phyloP scores from a whole-genome alignment of 148 eudicot species.

The Tetragonia tetragonoides region DNA sequence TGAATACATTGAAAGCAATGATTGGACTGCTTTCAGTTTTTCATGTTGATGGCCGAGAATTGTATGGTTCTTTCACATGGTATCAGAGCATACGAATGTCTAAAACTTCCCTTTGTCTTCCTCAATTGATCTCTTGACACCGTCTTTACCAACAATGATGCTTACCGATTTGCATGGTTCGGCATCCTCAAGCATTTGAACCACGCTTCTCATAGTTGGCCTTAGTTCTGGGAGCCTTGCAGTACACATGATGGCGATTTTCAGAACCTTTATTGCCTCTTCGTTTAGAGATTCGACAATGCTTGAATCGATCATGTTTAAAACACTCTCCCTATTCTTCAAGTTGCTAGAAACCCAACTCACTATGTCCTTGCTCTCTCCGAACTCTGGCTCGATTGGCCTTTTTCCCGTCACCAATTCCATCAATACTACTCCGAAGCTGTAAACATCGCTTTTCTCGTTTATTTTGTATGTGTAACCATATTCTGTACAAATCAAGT shows the following conservation, averaged over 20 bases:
- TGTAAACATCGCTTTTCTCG: constrained; percentile 88
- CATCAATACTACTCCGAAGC: constrained; percentile 97
- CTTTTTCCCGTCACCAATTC: constrained; percentile 86
- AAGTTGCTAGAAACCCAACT: constrained; percentile 71
- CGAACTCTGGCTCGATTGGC: constrained; percentile 78
- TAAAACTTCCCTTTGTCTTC: constrained; percentile 18
- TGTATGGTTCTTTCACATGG: too few relatives aligned
- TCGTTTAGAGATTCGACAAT: constrained; percentile 45
- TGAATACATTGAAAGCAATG: too few relatives aligned
- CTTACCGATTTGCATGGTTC: constrained; percentile 56
- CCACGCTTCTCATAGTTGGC: constrained; percentile 83
- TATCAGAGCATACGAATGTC: too few relatives aligned
- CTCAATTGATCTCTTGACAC: constrained; percentile 30
- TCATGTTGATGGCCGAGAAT: too few relatives aligned
- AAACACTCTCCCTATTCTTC: constrained; percentile 54
- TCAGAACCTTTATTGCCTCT: constrained; percentile 66
- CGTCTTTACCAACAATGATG: constrained; percentile 49
- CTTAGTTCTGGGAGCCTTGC: constrained; percentile 54
- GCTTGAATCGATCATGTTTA: constrained; percentile 57
- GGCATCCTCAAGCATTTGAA: constrained; percentile 88
- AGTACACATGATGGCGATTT: constrained; percentile 77
- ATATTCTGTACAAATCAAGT: constrained; percentile 50
- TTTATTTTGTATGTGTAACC: constrained; percentile 80
- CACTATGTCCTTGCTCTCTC: constrained; percentile 72
- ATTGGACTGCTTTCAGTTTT: too few relatives aligned